Evolutionary conservation across 192 early-diverging fungal species (phyloP), one percentile per base, ranked within the genome.

Genomic region (Diversispora epigaea): DNA sequence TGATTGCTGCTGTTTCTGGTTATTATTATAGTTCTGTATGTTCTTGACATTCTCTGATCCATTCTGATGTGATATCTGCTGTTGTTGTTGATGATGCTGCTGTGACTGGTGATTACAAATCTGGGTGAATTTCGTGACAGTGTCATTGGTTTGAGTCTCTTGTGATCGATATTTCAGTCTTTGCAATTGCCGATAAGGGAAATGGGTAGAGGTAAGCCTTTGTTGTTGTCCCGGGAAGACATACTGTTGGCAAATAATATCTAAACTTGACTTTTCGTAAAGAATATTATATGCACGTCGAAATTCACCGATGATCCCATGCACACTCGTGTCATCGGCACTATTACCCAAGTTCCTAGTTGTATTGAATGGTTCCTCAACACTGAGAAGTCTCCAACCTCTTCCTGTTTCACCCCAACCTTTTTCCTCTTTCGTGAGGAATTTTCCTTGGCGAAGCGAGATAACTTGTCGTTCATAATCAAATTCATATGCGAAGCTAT

Each of bases 311-410:
- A 90, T 81, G 60, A 98, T 77, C 12, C 95, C 95, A 43, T 87
- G 86, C 6, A 96, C 90, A 8, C 90, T 89, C 0, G 84, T 81
- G 32, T 83, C 86, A 80, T 97, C 95, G 3, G 93, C 93, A 22
- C 92, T 93, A 71, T 98, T 96, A 0, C 92, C 96, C 4, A 98
- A 85, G 62, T 98, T 98, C 44, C 95, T 86, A 71, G 87, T 85
- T 0, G 91, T 90, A 74, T 94, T 89, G 75, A 98, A 94, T 7
- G 96, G 96, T 81, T 97, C 96, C 73, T 98, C 96, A 14, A 97
- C 89, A 78, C 96, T 95, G 21, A 98, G 83, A 58, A 92, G 79
- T 46, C 86, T 84, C 72, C 88, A 89, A 15, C 86, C 80, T 39
- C 84, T 84, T 39, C 91, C 85, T 3, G 83, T 89, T 3, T 89